Evolutionary conservation across 148 eudicot genomes (phyloP).

Genomic region (Pouteria glomerata): DNA sequence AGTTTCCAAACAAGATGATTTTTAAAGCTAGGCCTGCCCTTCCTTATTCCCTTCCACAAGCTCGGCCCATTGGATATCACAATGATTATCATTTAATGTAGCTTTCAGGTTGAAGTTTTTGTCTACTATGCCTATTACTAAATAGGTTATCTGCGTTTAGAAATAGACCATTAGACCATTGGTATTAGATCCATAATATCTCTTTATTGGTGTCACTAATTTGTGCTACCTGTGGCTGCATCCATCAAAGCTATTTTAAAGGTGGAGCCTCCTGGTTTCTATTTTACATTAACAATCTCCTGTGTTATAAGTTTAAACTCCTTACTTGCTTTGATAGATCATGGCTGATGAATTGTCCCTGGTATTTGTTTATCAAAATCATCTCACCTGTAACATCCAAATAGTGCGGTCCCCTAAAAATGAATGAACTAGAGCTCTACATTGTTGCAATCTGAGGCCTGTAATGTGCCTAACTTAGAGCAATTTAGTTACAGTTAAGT

Average conservation of each 20-base stretch:
- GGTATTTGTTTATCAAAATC: not conserved
- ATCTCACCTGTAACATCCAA: not conserved
- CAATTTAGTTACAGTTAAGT: not conserved
- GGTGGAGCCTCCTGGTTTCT: not conserved
- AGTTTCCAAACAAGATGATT: no score
- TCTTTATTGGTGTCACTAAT: not conserved
- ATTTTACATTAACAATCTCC: no score
- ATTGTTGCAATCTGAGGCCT: not conserved
- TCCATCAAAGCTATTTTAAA: not conserved
- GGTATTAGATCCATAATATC: not conserved
- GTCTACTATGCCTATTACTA: no score
- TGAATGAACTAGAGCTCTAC: not conserved
- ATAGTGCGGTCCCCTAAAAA: not conserved
- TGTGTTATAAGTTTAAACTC: no score
- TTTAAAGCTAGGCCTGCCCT: no score
- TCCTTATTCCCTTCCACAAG: no score
- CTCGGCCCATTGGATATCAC: no score
- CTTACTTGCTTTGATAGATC: not conserved
- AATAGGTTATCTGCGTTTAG: no score
- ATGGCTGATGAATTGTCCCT: not conserved
- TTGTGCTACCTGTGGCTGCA: not conserved
- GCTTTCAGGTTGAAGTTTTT: no score
- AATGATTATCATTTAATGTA: no score
- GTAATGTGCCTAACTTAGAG: not conserved
- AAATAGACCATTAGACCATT: no score